Percentiles rank a stretch among this genome's conserved stretches.
phyloP scores from a whole-genome alignment of 345 rosid genomes.

The Gossypium longicalyx region DNA sequence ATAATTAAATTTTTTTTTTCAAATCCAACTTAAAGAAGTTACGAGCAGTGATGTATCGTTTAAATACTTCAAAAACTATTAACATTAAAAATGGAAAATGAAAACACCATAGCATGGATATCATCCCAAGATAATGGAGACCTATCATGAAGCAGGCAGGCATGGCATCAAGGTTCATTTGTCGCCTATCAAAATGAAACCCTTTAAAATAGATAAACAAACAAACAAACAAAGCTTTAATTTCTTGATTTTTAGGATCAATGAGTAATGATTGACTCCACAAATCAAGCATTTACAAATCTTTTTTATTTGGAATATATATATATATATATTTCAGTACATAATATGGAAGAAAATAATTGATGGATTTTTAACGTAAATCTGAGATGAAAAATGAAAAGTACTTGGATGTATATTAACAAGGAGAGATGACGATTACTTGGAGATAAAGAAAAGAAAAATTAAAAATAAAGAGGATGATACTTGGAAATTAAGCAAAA shows the following conservation, averaged over 20 bases:
- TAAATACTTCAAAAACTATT: too few species aligned
- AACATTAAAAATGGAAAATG: slow-evolving; percentile 1
- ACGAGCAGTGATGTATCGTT: too few species aligned
- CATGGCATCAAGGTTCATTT: neutral
- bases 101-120: slow-evolving; percentile 3
- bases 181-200: neutral
- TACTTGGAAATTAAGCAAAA: slow-evolving; percentile 15
- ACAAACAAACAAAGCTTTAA: too few species aligned
- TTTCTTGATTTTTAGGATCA: neutral
- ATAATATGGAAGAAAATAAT: neutral
- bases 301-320: neutral
- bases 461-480: neutral
- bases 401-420: slow-evolving; percentile 24
- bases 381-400: neutral
- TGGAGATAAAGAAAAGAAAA: neutral
- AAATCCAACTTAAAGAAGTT: too few species aligned
- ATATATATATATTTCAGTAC: neutral
- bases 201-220: neutral
- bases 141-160: too few species aligned
- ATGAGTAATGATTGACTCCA: neutral
- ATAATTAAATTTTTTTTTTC: too few species aligned
- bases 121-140: neutral
- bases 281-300: neutral
- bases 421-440: slow-evolving; percentile 15
- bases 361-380: too few species aligned